These are phyloP conservation scores for Gossypium ekmanianum DNA, from an alignment of 345 rosid species.

Conservation along the genomic window DNA sequence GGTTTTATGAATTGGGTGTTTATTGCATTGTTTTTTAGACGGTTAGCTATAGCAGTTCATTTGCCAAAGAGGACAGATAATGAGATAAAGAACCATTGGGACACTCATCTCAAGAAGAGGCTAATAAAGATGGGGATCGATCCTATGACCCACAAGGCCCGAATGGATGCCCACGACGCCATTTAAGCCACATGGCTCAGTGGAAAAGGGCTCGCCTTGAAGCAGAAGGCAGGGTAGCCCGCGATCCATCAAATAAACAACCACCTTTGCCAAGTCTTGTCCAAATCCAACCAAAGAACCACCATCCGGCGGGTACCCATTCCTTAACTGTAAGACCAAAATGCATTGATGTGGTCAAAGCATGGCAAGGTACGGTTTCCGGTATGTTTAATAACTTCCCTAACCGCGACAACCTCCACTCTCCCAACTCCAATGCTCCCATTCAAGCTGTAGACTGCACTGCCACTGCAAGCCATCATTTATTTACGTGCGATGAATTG, in stretches of 20 bases:
- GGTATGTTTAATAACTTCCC: conserved; percentile 23
- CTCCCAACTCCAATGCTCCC: conserved; percentile 21
- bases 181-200: conserved; percentile 39
- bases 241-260: conserved; percentile 19
- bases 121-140: conserved; percentile 39
- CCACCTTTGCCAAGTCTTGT: not conserved
- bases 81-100: conserved; percentile 53
- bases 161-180: conserved; percentile 18
- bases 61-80: conserved; percentile 44
- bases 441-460: not conserved
- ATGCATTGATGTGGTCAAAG: conserved; percentile 43
- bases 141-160: conserved; percentile 40
- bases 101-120: conserved; percentile 43
- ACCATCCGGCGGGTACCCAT: not conserved
- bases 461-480: not conserved
- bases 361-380: conserved; percentile 34
- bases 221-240: conserved; percentile 31
- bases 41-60: conserved; percentile 46
- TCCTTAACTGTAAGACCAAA: conserved; percentile 17
- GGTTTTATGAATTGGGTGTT: not conserved
- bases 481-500: not conserved
- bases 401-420: conserved; percentile 16
- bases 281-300: conserved; percentile 6
- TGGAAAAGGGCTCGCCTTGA: conserved; percentile 41
- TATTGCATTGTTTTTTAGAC: conserved; percentile 20